phyloP scores from a whole-genome alignment of 805 yeast genomes.

The Spathaspora passalidarum region DNA sequence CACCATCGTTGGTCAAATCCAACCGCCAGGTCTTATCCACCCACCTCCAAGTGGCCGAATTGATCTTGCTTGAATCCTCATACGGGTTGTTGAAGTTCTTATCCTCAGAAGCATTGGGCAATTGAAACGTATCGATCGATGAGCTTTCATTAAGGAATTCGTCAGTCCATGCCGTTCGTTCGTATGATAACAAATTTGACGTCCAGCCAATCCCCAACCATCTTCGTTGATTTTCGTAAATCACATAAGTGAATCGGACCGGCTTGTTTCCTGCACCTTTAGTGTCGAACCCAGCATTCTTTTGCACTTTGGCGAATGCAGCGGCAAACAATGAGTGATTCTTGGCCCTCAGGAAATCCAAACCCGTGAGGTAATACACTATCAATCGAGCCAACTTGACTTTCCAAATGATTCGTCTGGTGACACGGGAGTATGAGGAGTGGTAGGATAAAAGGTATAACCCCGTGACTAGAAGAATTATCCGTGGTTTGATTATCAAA shows the following conservation, averaged over 20 bases:
- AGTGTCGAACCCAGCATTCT: slow-evolving; percentile 16
- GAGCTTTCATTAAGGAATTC: slow-evolving; percentile 86
- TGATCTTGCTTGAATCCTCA: slow-evolving; percentile 31
- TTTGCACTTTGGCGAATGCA: slow-evolving; percentile 52
- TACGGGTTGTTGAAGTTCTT: not conserved
- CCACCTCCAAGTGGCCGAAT: slow-evolving; percentile 90
- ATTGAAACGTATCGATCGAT: slow-evolving; percentile 69
- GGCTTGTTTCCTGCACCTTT: slow-evolving; percentile 31
- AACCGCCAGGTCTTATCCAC: slow-evolving; percentile 89
- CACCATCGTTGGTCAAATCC: slow-evolving; percentile 85
- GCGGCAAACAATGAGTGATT: slow-evolving; percentile 51
- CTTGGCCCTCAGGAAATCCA: slow-evolving; percentile 58
- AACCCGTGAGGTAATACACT: slow-evolving; percentile 82
- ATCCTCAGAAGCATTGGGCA: slow-evolving; percentile 58
- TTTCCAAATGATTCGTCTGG: slow-evolving; percentile 83
- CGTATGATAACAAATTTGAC: slow-evolving; percentile 82
- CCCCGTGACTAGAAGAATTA: slow-evolving; percentile 58
- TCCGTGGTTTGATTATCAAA: slow-evolving; percentile 69
- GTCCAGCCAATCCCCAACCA: slow-evolving; percentile 99
- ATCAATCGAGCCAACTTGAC: slow-evolving; percentile 65
- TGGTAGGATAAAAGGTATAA: slow-evolving; percentile 73
- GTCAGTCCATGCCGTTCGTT: slow-evolving; percentile 96
- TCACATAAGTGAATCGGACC: slow-evolving; percentile 84
- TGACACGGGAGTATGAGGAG: slow-evolving; percentile 78
- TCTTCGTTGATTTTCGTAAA: slow-evolving; percentile 92